A percentile compares a stretch with the other conserved stretches of the same genome.
Evolutionary conservation across 306 rosid genomes (phyloP).

Genomic region (Coriaria nepalensis): DNA sequence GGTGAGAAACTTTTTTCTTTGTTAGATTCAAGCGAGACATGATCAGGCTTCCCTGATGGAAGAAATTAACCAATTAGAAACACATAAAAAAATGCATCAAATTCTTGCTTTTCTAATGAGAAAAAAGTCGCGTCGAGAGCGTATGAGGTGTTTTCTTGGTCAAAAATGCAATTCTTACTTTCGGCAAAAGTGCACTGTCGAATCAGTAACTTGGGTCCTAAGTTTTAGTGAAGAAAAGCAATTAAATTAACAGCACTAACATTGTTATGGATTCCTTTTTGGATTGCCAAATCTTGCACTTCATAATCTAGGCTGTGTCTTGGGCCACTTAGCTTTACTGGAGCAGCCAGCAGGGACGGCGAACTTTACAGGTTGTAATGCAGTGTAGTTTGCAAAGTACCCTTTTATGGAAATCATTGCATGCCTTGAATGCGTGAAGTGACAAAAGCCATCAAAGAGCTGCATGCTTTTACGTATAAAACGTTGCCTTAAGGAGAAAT

Average conservation of each 20-base stretch:
- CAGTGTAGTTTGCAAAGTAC: too few species aligned
- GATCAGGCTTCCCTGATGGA: neutral
- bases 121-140: neutral
- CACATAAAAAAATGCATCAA: neutral
- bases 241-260: conserved; percentile 12
- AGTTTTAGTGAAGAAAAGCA: conserved; percentile 32
- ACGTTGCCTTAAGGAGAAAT: too few species aligned
- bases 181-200: conserved; percentile 24
- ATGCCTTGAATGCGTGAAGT: too few species aligned
- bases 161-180: conserved; percentile 17
- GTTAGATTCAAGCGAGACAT: conserved; percentile 31
- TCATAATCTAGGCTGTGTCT: too few species aligned
- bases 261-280: conserved; percentile 21
- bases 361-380: too few species aligned
- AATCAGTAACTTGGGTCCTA: conserved; percentile 37
- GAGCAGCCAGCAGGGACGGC: too few species aligned
- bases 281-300: conserved; percentile 1
- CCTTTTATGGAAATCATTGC: too few species aligned
- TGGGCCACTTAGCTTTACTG: too few species aligned
- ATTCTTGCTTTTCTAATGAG: neutral
- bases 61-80: neutral
- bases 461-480: too few species aligned
- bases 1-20: conserved; percentile 34
- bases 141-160: conserved; percentile 8
- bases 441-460: too few species aligned